Evolutionary conservation across 768 basidiomycete genomes (phyloP).

Genomic region (Gelatoporia subvermispora): DNA sequence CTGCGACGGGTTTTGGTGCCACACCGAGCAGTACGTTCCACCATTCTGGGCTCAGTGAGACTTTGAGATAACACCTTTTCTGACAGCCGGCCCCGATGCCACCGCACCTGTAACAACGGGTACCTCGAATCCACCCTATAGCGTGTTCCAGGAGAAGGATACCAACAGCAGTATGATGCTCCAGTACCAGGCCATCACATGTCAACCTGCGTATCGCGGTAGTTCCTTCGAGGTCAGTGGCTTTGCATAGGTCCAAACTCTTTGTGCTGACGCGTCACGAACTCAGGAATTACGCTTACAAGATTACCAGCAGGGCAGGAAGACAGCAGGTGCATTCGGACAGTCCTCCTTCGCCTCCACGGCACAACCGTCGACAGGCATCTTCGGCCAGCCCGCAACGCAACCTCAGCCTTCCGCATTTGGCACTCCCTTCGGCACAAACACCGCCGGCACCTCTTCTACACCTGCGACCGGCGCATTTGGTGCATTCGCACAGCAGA

Average conservation of each 20-base stretch:
- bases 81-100: conserved; percentile 3
- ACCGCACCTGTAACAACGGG: conserved; percentile 61
- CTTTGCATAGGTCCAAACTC: conserved; percentile 5
- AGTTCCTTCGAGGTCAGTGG: conserved; percentile 53
- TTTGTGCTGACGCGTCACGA: conserved; percentile 2
- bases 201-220: conserved; percentile 73
- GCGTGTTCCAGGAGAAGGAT: conserved; percentile 64
- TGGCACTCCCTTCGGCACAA: conserved; percentile 20
- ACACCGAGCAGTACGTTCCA: conserved; percentile 30
- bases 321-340: conserved; percentile 35
- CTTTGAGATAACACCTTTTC: background rate
- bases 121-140: conserved; percentile 61
- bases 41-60: conserved; percentile 26
- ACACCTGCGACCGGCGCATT: conserved; percentile 23
- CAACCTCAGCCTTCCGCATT: conserved; percentile 25
- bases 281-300: conserved; percentile 41
- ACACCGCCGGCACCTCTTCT: conserved; percentile 15
- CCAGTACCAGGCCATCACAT: conserved; percentile 79
- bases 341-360: conserved; percentile 29
- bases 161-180: conserved; percentile 39
- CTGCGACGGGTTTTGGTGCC: conserved; percentile 42
- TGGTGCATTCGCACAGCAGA: conserved; percentile 26
- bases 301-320: conserved; percentile 44
- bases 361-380: conserved; percentile 16
- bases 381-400: conserved; percentile 27